Percentiles rank a stretch among this genome's conserved stretches.
Conservation (phyloP, 805 yeast species). For the Candida bentonensis region DNA sequence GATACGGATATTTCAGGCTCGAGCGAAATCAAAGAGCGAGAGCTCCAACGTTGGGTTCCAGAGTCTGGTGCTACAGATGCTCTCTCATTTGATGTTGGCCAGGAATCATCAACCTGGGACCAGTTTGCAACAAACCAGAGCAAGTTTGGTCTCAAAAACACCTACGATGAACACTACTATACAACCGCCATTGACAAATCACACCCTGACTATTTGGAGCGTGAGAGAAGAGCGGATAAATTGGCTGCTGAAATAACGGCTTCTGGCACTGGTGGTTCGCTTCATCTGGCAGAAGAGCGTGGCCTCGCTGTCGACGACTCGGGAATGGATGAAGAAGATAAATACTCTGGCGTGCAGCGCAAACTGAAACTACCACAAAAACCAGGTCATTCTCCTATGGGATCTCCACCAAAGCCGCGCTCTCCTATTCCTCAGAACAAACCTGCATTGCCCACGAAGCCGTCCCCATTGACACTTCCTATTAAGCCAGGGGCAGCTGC, state of each 20-base stretch:
- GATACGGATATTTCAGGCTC: conserved; percentile 68
- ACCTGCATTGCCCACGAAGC: too few relatives aligned
- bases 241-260: conserved; percentile 76
- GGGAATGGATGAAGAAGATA: conserved; percentile 90
- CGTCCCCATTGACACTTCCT: background rate
- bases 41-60: conserved; percentile 61
- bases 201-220: conserved; percentile 58
- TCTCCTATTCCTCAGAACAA: background rate
- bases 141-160: conserved; percentile 76
- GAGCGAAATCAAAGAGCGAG: conserved; percentile 41
- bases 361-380: conserved; percentile 5
- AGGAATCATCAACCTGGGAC: conserved; percentile 48
- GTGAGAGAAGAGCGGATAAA: conserved; percentile 56
- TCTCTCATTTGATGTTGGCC: conserved; percentile 23
- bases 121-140: conserved; percentile 86
- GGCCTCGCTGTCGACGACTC: conserved; percentile 64
- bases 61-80: conserved; percentile 3
- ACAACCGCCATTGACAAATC: conserved; percentile 62
- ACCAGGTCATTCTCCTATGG: background rate
- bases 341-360: conserved; percentile 83
- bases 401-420: background rate
- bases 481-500: background rate
- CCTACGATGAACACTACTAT: conserved; percentile 74
- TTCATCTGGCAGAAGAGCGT: conserved; percentile 86
- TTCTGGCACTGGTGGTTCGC: conserved; percentile 47